Evolutionary conservation across 1,284 basidiomycete genomes (phyloP).

Genomic region (Rhodotorula sp.): DNA sequence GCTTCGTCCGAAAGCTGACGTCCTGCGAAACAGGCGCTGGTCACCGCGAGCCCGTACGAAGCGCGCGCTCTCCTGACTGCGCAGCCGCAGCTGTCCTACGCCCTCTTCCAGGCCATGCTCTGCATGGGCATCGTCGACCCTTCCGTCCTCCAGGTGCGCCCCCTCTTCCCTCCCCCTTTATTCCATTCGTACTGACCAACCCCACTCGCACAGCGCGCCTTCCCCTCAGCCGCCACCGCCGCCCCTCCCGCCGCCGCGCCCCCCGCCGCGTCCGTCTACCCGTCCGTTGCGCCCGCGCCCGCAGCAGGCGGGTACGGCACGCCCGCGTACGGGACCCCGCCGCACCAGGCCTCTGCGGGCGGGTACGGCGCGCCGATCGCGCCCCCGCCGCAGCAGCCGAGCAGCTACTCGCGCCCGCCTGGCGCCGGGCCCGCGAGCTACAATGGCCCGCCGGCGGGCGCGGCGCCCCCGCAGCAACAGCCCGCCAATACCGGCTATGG

Average conservation of each 20-base stretch:
- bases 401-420: constrained; percentile 3
- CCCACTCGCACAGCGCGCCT: constrained; percentile 54
- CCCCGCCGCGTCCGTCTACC: constrained; percentile 4
- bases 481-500: background rate
- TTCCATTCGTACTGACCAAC: background rate
- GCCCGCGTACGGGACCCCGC: constrained; percentile 20
- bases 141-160: constrained; percentile 67
- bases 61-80: constrained; percentile 74
- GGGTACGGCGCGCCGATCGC: background rate
- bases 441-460: constrained; percentile 1
- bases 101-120: constrained; percentile 91
- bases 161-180: constrained; percentile 37
- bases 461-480: background rate
- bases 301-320: constrained; percentile 20
- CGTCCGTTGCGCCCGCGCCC: constrained; percentile 3
- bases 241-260: constrained; percentile 3
- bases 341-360: background rate
- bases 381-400: background rate
- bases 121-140: constrained; percentile 94
- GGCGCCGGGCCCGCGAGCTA: constrained; percentile 2
- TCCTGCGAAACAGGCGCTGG: constrained; percentile 66
- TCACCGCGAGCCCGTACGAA: constrained; percentile 87
- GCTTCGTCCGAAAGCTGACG: background rate
- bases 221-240: constrained; percentile 49
- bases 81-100: constrained; percentile 93